Base-by-base conservation (phyloP, 441 rosid genomes). In the Mallotus repandus region DNA sequence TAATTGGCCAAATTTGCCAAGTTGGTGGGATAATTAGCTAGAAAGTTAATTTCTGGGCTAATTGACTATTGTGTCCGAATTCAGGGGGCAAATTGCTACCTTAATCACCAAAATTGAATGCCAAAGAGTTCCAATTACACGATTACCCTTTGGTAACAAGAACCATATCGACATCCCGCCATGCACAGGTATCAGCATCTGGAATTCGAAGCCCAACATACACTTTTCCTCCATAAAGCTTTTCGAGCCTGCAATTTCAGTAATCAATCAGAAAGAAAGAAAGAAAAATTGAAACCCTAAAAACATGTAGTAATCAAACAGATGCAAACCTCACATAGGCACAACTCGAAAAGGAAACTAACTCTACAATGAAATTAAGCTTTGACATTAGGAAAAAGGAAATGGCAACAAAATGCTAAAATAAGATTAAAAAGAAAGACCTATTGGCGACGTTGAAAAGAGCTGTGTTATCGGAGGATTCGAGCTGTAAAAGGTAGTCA, bases 181-280 rank as follows among this genome's bases (percentile, higher is more conserved):
- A 88, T 16, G 93, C 82, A 75, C 88, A 89, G 18, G 95, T 83
- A 67, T 95, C 98, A 4, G 95, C 81, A 81, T 95, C 98, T 1
- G 98, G 99, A 81, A 95, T 86, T 41, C 90, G 95, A 75, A 96
- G 99, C 55, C 99, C 99, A 2, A 86, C 85, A 65, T 90, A 90
- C 9, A 83, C 88, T 63, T 91, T 96, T 55, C 98, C 99, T 69
- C 88, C 88, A 72, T 89, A 86, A 65, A 93, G 87, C 87, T 91
- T 93, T 75, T 93, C 97, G 38, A 95, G 84, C 63, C 99, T 92
- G 71, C 52, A 78, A 68, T 32, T 12, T 21, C 2, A 18, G 32
- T 29, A 29, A 29, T 29, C 32, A 29, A 29, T 29, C 32, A 45
- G 55, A 56, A 7, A 5, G 25, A 32, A 48, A n/a, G n/a, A n/a